phyloP scores from a whole-genome alignment of 805 yeast species.

The Starmerella vaccinii region DNA sequence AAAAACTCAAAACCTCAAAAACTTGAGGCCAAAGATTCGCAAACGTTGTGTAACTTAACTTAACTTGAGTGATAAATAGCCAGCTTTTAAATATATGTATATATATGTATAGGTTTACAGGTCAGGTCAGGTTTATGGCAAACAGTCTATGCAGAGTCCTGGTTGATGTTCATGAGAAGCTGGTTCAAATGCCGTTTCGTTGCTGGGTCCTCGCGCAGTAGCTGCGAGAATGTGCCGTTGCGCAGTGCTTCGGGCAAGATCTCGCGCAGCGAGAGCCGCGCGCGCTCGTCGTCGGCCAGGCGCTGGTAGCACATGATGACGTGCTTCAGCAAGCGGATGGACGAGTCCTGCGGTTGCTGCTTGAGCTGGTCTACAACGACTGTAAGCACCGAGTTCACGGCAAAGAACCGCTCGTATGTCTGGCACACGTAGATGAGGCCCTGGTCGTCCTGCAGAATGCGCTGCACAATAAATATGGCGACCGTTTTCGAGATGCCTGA shows the following conservation, averaged over 20 bases:
- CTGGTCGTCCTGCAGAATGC: constrained; percentile 80
- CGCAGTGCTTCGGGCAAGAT: constrained; percentile 79
- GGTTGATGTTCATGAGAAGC: constrained; percentile 50
- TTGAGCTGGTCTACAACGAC: constrained; percentile 82
- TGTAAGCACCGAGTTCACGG: constrained; percentile 79
- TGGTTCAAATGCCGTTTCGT: constrained; percentile 83
- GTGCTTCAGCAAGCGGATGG: constrained; percentile 69
- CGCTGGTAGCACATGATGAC: constrained; percentile 90
- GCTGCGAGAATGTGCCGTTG: constrained; percentile 72
- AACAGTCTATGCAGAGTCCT: constrained; percentile 8
- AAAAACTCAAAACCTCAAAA: too few species aligned
- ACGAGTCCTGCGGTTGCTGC: constrained; percentile 51
- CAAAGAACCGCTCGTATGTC: constrained; percentile 86
- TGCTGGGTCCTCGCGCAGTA: constrained; percentile 74
- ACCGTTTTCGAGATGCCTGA: constrained; percentile 91
- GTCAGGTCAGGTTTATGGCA: too few species aligned
- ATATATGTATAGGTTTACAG: too few species aligned
- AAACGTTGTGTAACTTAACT: too few species aligned
- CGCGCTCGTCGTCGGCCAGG: constrained; percentile 79
- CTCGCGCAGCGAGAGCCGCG: constrained; percentile 73
- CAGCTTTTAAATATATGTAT: not conserved
- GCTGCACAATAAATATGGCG: constrained; percentile 91
- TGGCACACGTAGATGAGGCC: constrained; percentile 90
- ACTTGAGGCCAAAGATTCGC: too few species aligned
- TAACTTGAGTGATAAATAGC: not conserved